Base-by-base conservation (phyloP, 768 basidiomycete species). In the Amyloporia xantha region DNA sequence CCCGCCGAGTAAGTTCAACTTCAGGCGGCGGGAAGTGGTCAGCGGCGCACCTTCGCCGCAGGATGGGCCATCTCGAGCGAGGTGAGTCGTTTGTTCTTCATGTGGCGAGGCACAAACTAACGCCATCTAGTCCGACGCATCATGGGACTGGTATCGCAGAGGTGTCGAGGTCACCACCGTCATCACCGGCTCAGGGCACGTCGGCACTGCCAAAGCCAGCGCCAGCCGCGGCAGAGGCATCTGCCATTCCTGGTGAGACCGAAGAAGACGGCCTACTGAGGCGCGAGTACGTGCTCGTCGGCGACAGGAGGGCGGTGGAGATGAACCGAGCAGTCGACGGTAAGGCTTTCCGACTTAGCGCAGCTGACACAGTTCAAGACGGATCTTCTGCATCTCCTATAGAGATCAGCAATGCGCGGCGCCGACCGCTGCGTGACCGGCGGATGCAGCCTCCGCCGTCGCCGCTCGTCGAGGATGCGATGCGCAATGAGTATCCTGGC, bases 301-400 rank as follows among this genome's bases (percentile, higher is more conserved):
- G 86, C 37, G 92, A 99, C 64, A 81, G 78, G 47, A 76, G 84
- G 43, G 89, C 89, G 1, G 87, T 97, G 2, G 94, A 98, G 62
- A 91, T 97, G 63, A 91, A 91, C 62, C 81, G 82, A 13, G 79
- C 91, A 2, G 86, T 95, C 1, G 95, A 98, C 70, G 94, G 94
- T 88, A 52, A 58, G 81, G 65, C 15, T 21, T 23, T 41, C 26
- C 19, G 44, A 10, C 2, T 33, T 15, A 10, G 30, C 30, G 30
- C 30, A 15, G 15, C 30, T 33, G 30, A 33, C 30, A 33, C 30
- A 33, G 30, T 15, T 7, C 35, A 11, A 17, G 36, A 21, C 33
- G 42, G 12, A 6, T 20, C 36, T 26, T 10, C 28, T 12, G 21
- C 5, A 5, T 39, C 9, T 3, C 26, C 5, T 23, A 12, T 66